These are phyloP conservation scores for Tetrahymena borealis DNA, from an alignment of 73 alveolate species.

Conservation along the genomic window DNA sequence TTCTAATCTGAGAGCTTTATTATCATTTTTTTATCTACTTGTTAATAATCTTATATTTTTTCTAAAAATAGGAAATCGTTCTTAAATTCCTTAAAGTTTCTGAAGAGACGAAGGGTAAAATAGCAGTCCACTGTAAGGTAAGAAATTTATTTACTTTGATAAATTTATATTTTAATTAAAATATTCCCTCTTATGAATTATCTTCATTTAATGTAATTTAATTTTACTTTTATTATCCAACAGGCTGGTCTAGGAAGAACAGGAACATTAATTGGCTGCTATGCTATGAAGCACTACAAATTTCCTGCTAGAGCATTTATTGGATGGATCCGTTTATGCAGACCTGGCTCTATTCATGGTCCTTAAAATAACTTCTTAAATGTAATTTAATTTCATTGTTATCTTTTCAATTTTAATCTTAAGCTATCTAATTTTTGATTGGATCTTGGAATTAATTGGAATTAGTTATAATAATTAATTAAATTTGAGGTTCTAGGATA, in stretches of 20 bases:
- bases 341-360: constrained; percentile 1
- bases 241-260: constrained; percentile 98
- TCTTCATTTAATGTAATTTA: not conserved
- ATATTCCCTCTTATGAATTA: too few species aligned
- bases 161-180: not conserved
- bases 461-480: too few species aligned
- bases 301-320: not conserved
- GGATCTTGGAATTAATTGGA: too few species aligned
- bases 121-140: not conserved
- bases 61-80: not conserved
- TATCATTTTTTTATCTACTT: not conserved
- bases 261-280: constrained; percentile 87
- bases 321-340: not conserved
- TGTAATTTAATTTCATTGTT: not conserved
- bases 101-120: not conserved
- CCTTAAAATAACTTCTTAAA: not conserved
- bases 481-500: too few species aligned
- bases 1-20: not conserved
- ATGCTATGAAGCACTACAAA: constrained; percentile 73
- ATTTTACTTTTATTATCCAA: not conserved
- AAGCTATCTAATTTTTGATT: not conserved
- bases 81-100: not conserved
- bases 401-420: not conserved
- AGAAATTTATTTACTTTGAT: not conserved
- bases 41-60: not conserved